Percentiles rank a stretch among this genome's conserved stretches.
Conservation (phyloP, 345 rosid genomes). For the Psidium guajava region DNA sequence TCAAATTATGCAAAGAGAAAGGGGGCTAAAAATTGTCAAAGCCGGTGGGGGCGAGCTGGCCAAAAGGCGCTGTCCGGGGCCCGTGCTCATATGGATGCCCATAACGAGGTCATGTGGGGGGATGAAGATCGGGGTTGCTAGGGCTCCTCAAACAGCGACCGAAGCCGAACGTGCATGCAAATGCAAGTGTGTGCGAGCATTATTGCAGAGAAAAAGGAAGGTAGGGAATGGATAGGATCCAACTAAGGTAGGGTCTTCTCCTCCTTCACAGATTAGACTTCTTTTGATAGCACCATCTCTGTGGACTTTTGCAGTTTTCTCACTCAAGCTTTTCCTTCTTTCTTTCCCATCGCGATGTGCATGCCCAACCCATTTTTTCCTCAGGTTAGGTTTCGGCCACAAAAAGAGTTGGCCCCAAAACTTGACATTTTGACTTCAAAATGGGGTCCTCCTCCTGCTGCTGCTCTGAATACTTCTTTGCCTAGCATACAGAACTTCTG, state of each 20-base stretch:
- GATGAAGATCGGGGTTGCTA: not conserved
- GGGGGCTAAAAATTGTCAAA: not conserved
- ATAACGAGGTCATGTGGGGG: slow-evolving; percentile 17
- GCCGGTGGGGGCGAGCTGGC: not conserved
- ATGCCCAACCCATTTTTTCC: not conserved
- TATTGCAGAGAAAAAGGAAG: not conserved
- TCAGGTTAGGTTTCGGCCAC: not conserved
- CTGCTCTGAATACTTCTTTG: not conserved
- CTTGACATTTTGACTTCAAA: not conserved
- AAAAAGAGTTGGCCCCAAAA: not conserved
- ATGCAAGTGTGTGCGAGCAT: slow-evolving; percentile 2
- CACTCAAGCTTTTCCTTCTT: not conserved
- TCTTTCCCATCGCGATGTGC: not conserved
- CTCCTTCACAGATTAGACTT: not conserved
- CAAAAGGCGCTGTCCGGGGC: slow-evolving; percentile 2
- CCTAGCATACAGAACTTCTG: not conserved
- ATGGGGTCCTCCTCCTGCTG: not conserved
- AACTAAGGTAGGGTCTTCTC: not conserved
- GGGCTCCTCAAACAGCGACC: not conserved
- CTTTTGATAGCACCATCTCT: not conserved
- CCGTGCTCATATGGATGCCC: slow-evolving; percentile 22
- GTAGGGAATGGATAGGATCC: not conserved
- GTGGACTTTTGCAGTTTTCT: not conserved
- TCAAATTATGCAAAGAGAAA: not conserved
- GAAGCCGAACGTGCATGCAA: slow-evolving; percentile 2